phyloP scores from a whole-genome alignment of 768 basidiomycete genomes.

The Holtermannia corniformis region DNA sequence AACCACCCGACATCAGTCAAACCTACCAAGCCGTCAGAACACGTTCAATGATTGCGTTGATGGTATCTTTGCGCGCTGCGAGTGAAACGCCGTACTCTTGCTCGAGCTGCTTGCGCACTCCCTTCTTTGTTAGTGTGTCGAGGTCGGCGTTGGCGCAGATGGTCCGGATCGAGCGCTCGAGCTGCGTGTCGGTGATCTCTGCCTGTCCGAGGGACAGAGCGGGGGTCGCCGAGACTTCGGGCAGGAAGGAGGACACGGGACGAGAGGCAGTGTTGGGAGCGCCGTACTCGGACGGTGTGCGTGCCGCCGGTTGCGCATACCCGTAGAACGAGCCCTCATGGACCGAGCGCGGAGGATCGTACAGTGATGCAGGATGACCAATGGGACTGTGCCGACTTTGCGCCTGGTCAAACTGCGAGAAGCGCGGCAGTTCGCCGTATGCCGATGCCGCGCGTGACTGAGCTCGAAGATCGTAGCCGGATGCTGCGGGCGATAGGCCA shows the following conservation, averaged over 20 bases:
- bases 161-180: constrained; percentile 51
- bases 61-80: constrained; percentile 40
- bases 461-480: constrained; percentile 47
- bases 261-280: not conserved
- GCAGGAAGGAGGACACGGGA: constrained; percentile 10
- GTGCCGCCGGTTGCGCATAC: not conserved
- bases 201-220: constrained; percentile 12
- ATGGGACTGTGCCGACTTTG: not conserved
- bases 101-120: constrained; percentile 74
- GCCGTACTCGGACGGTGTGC: not conserved
- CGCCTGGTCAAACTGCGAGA: constrained; percentile 46
- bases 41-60: constrained; percentile 39
- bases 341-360: not conserved
- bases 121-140: constrained; percentile 83
- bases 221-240: constrained; percentile 7
- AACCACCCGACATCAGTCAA: not conserved
- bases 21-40: constrained; percentile 23
- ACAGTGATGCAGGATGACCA: not conserved
- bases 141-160: constrained; percentile 72
- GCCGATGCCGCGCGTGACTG: constrained; percentile 19
- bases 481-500: constrained; percentile 63
- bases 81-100: constrained; percentile 70
- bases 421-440: constrained; percentile 52
- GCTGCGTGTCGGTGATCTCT: constrained; percentile 29
- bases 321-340: not conserved